A percentile compares a stretch with the other conserved stretches of the same genome.
phyloP scores from a whole-genome alignment of 176 grass and related monocot genomes.

The Bothriochloa decipiens region DNA sequence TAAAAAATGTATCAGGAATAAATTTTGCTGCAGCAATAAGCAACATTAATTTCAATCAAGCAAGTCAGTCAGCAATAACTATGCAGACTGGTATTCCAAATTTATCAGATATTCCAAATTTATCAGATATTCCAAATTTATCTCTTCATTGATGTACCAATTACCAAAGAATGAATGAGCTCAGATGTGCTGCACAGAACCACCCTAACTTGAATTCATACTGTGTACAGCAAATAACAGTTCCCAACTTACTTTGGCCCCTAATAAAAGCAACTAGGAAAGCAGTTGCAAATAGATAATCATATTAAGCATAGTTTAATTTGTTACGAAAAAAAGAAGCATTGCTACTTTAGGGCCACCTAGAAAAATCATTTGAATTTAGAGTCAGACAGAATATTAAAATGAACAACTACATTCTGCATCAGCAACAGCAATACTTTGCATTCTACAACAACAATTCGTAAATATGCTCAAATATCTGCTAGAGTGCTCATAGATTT shows the following conservation, averaged over 20 bases:
- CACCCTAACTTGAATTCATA: neutral
- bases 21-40: neutral
- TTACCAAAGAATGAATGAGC: slow-evolving; percentile 17
- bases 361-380: neutral
- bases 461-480: neutral
- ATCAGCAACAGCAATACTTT: neutral
- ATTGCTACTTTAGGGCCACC: neutral
- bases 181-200: slow-evolving; percentile 11
- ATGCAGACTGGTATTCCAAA: slow-evolving; percentile 15
- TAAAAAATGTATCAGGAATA: neutral
- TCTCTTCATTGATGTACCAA: slow-evolving; percentile 11
- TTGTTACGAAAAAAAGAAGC: no score
- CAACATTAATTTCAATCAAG: neutral
- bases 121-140: neutral
- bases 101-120: no score
- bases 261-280: neutral
- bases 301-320: no score
- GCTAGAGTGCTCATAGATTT: neutral
- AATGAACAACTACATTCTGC: neutral
- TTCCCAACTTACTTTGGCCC: neutral
- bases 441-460: neutral
- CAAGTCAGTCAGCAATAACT: neutral
- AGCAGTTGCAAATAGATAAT: neutral
- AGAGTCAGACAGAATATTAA: neutral
- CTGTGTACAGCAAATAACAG: neutral